Percentiles rank a stretch among this genome's conserved stretches.
Evolutionary conservation across 2,329 filamentous ascomycete genomes (phyloP).

Genomic region (Aureobasidium sp.): DNA sequence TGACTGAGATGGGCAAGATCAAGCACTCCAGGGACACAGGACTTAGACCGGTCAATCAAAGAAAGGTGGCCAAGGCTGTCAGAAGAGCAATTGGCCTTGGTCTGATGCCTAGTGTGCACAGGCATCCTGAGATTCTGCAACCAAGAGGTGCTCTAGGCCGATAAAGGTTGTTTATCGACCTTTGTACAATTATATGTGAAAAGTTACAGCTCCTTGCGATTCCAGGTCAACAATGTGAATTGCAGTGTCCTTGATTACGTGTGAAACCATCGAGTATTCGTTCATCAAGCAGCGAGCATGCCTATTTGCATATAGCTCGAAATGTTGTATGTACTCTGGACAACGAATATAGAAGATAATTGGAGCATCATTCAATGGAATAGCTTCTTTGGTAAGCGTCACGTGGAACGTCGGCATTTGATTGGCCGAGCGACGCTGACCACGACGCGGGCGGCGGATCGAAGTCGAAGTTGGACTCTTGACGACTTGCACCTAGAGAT

Average conservation of each 20-base stretch:
- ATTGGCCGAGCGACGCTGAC: constrained; percentile 10
- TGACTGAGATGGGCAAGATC: constrained; percentile 79
- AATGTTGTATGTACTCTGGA: not conserved
- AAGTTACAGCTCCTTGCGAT: not conserved
- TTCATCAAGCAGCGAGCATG: too few species aligned
- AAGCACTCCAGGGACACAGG: constrained; percentile 69
- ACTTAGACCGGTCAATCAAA: constrained; percentile 80
- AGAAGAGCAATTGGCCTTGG: constrained; percentile 82
- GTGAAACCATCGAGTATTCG: too few species aligned
- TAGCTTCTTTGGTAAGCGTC: not conserved
- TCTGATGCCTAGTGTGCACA: constrained; percentile 83
- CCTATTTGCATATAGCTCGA: not conserved
- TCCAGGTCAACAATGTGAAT: not conserved
- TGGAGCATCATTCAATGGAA: not conserved
- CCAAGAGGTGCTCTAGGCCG: not conserved
- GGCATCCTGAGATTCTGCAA: constrained; percentile 71
- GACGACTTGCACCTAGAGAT: constrained; percentile 11
- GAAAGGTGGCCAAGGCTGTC: constrained; percentile 88
- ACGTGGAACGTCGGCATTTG: not conserved
- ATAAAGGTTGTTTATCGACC: not conserved
- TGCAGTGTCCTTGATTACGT: too few species aligned
- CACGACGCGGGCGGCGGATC: constrained; percentile 4
- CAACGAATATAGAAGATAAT: too few species aligned
- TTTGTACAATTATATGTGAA: constrained; percentile 9
- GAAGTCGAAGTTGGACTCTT: constrained; percentile 9